Conservation (phyloP, 2,329 filamentous ascomycete species). For the Decorospora gaudefroyi region DNA sequence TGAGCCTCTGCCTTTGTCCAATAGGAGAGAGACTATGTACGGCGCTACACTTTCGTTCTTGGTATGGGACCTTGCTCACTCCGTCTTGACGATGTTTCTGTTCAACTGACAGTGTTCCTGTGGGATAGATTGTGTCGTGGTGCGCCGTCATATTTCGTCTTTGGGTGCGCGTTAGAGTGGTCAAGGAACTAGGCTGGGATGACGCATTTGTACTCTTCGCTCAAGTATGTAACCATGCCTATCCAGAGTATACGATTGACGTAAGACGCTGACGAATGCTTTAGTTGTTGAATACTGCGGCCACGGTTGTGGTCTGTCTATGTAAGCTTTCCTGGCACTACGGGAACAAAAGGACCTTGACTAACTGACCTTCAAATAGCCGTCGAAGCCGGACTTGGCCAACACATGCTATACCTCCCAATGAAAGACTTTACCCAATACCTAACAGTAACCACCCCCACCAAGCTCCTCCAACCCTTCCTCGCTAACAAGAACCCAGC, state of each 20-base stretch:
- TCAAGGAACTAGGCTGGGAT: conserved; percentile 46
- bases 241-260: background rate
- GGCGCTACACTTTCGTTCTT: conserved; percentile 34
- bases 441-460: conserved; percentile 15
- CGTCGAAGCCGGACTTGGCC: conserved; percentile 38
- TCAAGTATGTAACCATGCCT: conserved; percentile 23
- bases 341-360: too few species aligned
- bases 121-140: conserved; percentile 34
- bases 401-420: conserved; percentile 39
- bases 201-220: conserved; percentile 41
- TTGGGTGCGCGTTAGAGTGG: conserved; percentile 33
- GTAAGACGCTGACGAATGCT: conserved; percentile 4
- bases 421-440: conserved; percentile 19
- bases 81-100: background rate
- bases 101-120: conserved; percentile 18
- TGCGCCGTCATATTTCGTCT: conserved; percentile 36
- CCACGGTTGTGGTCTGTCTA: conserved; percentile 28
- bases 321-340: conserved; percentile 29
- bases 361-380: conserved; percentile 34
- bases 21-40: conserved; percentile 33
- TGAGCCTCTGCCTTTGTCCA: conserved; percentile 36
- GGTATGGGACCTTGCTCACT: conserved; percentile 17
- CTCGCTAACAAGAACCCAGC: conserved; percentile 9
- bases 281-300: conserved; percentile 35
- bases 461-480: background rate